Base-by-base conservation (phyloP, 768 basidiomycete species). In the Piloderma croceum region DNA sequence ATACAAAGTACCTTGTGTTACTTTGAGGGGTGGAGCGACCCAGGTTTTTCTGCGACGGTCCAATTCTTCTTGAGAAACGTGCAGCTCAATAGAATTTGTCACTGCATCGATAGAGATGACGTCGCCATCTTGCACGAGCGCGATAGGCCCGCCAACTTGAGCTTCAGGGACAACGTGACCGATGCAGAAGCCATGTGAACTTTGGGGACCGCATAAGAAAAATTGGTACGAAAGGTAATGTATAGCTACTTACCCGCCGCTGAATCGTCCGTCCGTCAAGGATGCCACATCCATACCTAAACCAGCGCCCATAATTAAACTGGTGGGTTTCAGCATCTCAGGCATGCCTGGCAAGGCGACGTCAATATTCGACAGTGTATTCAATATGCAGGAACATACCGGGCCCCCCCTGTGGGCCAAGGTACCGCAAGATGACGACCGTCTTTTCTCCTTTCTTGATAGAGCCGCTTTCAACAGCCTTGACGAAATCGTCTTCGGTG, bases 321-420 rank as follows among this genome's bases (percentile, higher is more conserved):
- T 90, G 23, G 94, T 98, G 19, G 93, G 93, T 61, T 97, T 97
- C 43, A 98, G 74, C 96, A 99, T 99, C 70, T 99, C 96, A 36
- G 92, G 94, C 94, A 99, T 99, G 47, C 92, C 91, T 85, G 56
- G 33, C 41, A 42, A 42, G 36, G 44, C 36, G 45, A 39, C 34
- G 39, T 50, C 20, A 58, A 39, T 42, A 36, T 34, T 24, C 21
- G 29, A 18, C 22, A 20, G 20, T 25, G 38, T 37, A 44, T 19
- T 24, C 17, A 20, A 34, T 17, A 21, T 22, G 24, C 25, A 31
- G 17, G 34, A 29, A 59, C 81, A 64, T 46, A 86, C 90, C 90
- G 24, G 94, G 94, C 43, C 94, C 96, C 46, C 94, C 94, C 68
- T 90, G 86, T 21, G 94, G 94, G 35, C 96, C 96, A 49, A 99